phyloP scores from a whole-genome alignment of 2,329 filamentous ascomycete species.

The Cryphonectria japonica region DNA sequence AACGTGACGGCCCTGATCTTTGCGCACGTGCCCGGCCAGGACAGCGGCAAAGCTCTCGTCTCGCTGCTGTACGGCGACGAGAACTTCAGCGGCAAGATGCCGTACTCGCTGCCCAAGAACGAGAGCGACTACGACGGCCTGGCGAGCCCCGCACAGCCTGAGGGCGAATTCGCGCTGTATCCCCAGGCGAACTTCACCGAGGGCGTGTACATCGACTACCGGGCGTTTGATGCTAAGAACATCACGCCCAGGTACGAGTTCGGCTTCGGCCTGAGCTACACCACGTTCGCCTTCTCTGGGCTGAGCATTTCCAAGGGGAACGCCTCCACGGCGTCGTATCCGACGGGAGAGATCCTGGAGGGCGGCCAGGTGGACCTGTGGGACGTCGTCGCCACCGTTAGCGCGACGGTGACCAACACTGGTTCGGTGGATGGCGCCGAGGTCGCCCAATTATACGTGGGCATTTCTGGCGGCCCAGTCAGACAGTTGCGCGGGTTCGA shows the following conservation, averaged over 20 bases:
- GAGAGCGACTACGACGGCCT: conserved; percentile 57
- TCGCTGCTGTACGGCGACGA: conserved; percentile 60
- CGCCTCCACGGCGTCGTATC: conserved; percentile 40
- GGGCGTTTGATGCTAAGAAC: conserved; percentile 53
- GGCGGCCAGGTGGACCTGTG: conserved; percentile 53
- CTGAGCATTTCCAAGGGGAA: conserved; percentile 40
- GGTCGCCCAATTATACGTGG: conserved; percentile 49
- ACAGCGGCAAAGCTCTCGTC: conserved; percentile 59
- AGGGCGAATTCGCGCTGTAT: conserved; percentile 55
- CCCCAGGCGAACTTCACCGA: conserved; percentile 55
- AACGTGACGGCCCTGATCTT: conserved; percentile 68
- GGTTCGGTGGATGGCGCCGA: conserved; percentile 45
- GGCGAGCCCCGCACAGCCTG: conserved; percentile 43
- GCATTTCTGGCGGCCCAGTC: conserved; percentile 49
- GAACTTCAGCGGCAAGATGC: conserved; percentile 61
- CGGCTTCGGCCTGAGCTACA: conserved; percentile 60
- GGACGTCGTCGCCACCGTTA: conserved; percentile 47
- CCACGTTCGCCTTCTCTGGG: conserved; percentile 52
- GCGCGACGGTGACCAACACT: conserved; percentile 38
- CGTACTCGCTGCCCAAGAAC: conserved; percentile 62
- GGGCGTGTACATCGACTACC: conserved; percentile 57
- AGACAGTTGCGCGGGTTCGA: conserved; percentile 64
- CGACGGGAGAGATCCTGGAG: conserved; percentile 44
- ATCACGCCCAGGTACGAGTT: conserved; percentile 58
- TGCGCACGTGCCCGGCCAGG: conserved; percentile 66